Conservation (phyloP, 2,329 filamentous ascomycete genomes). For the Talaromyces piceae region DNA sequence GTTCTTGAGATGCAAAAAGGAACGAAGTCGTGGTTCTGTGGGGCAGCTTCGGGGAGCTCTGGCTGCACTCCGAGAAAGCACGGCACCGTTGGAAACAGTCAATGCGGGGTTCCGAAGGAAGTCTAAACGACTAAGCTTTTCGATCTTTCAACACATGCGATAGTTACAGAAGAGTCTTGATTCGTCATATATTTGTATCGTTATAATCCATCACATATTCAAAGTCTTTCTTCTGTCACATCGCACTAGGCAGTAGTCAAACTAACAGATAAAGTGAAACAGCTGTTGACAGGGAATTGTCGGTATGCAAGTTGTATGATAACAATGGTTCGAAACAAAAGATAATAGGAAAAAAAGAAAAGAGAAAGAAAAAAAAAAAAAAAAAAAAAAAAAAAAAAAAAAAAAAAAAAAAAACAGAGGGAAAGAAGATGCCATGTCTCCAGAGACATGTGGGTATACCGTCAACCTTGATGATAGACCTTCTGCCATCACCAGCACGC, state of each 20-base stretch:
- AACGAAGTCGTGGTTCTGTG: background rate
- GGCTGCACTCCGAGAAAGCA: constrained; percentile 16
- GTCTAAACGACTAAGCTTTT: no score
- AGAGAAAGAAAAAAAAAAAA: no score
- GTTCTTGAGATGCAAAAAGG: background rate
- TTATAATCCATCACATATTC: no score
- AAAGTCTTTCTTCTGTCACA: no score
- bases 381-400: no score
- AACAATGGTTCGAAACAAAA: background rate
- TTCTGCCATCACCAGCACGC: background rate
- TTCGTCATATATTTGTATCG: no score
- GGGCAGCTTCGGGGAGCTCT: constrained; percentile 22
- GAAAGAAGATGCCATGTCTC: constrained; percentile 1
- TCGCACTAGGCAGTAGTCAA: no score
- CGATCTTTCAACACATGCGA: no score
- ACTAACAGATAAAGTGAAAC: no score
- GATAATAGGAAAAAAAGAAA: background rate
- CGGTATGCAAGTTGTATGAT: background rate
- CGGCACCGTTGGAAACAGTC: no score
- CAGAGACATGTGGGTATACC: background rate
- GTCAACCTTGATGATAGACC: background rate
- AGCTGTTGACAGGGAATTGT: background rate
- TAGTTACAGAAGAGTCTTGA: no score
- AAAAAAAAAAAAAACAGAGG: background rate
- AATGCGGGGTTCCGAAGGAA: no score